Percentiles rank a stretch among this genome's conserved stretches.
phyloP scores from a whole-genome alignment of 2,329 filamentous ascomycete species.

The Juglanconis sp. region DNA sequence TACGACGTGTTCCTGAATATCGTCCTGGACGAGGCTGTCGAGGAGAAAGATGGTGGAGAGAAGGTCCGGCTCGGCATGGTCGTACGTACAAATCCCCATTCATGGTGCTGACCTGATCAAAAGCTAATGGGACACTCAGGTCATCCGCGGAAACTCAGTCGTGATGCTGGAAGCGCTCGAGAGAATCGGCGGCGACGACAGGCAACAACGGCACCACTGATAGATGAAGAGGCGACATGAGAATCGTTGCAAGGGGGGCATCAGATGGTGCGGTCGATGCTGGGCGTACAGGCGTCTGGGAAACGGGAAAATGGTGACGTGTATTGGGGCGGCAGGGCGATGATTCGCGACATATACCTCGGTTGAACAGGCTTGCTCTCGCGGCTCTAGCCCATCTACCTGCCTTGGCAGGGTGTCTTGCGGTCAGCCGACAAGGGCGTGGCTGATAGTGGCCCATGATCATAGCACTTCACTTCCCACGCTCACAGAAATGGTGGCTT shows the following conservation, averaged over 20 bases:
- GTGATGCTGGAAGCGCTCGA: conserved; percentile 91
- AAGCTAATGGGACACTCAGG: conserved; percentile 44
- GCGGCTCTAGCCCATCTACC: no score
- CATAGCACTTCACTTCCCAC: no score
- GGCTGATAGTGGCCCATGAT: no score
- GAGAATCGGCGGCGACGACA: conserved; percentile 62
- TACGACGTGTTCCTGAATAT: conserved; percentile 99
- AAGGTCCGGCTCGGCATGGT: conserved; percentile 91
- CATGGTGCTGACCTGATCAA: neutral
- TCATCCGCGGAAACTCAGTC: conserved; percentile 96
- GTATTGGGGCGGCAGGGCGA: neutral
- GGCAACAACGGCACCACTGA: conserved; percentile 28
- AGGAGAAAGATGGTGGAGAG: conserved; percentile 89
- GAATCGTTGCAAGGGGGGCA: neutral
- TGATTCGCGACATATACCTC: no score
- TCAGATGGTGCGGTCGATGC: neutral
- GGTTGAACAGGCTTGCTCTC: no score
- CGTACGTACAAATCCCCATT: conserved; percentile 49
- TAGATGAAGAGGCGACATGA: neutral
- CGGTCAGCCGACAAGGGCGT: no score
- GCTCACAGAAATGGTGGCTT: no score
- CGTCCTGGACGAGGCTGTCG: conserved; percentile 92
- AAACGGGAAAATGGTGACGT: conserved; percentile 7
- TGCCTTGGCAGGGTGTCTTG: no score
- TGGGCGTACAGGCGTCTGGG: conserved; percentile 14